A percentile compares a stretch with the other conserved stretches of the same genome.
Evolutionary conservation across 106 monocot genomes (phyloP).

Genomic region (Narthecium ossifragum): DNA sequence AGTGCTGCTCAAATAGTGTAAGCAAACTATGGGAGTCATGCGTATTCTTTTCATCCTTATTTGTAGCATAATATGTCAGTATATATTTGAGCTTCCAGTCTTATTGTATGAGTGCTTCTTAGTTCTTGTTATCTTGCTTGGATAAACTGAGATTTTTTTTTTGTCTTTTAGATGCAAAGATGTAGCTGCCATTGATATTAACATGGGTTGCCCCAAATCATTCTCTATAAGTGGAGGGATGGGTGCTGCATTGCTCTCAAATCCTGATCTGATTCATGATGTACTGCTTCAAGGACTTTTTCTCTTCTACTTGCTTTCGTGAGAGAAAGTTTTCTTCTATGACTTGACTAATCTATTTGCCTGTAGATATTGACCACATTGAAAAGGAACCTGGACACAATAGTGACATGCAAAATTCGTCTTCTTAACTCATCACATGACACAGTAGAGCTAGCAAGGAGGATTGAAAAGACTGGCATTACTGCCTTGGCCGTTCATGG

Average conservation of each 20-base stretch:
- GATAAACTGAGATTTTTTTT: neutral
- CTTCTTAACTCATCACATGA: slow-evolving; percentile 58
- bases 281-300: slow-evolving; percentile 51
- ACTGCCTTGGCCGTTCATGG: slow-evolving; percentile 95
- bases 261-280: slow-evolving; percentile 98
- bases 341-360: neutral
- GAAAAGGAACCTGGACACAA: slow-evolving; percentile 67
- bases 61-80: too few species aligned
- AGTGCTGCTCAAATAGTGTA: slow-evolving; percentile 10
- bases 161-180: slow-evolving; percentile 68
- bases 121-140: too few species aligned
- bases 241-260: slow-evolving; percentile 98
- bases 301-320: too few species aligned
- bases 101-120: too few species aligned
- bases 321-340: too few species aligned
- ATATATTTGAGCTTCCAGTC: too few species aligned
- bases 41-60: too few species aligned
- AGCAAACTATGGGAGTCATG: too few species aligned
- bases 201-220: slow-evolving; percentile 95
- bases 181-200: slow-evolving; percentile 97
- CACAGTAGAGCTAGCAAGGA: slow-evolving; percentile 79
- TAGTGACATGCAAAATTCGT: slow-evolving; percentile 92
- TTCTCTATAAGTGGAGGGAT: slow-evolving; percentile 99
- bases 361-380: slow-evolving; percentile 91
- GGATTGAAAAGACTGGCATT: slow-evolving; percentile 88